Evolutionary conservation across 805 yeast genomes (phyloP).

Genomic region (Sugiyamaella mastotermitis): DNA sequence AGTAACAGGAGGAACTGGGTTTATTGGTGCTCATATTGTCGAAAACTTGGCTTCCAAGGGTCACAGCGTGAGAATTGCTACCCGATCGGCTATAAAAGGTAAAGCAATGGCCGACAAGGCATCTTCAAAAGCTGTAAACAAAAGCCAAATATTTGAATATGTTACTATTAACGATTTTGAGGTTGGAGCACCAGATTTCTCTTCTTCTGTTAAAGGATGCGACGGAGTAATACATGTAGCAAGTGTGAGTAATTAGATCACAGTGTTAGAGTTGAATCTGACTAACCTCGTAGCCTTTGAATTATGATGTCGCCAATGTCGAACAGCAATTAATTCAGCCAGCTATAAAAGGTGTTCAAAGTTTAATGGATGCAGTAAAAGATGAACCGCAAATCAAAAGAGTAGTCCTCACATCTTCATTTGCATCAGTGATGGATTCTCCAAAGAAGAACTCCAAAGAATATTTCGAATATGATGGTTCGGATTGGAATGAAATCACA

Average conservation of each 20-base stretch:
- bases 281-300: constrained; percentile 34
- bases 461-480: constrained; percentile 30
- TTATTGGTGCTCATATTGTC: constrained; percentile 43
- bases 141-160: too few relatives aligned
- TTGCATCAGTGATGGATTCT: constrained; percentile 42
- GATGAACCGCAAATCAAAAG: constrained; percentile 37
- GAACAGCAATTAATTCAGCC: constrained; percentile 41
- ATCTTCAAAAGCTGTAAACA: too few relatives aligned
- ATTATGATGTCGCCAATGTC: constrained; percentile 29
- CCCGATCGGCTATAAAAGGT: constrained; percentile 39
- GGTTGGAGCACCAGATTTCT: constrained; percentile 34
- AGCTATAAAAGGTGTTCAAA: constrained; percentile 43
- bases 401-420: constrained; percentile 48
- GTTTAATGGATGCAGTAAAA: constrained; percentile 37
- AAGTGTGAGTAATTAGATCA: constrained; percentile 4
- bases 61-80: constrained; percentile 41
- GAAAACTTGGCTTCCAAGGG: constrained; percentile 35
- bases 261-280: too few relatives aligned
- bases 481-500: constrained; percentile 34
- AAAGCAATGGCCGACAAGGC: constrained; percentile 20
- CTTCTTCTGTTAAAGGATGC: constrained; percentile 31
- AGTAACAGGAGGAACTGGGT: constrained; percentile 48
- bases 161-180: constrained; percentile 27
- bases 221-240: constrained; percentile 34
- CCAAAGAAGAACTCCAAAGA: constrained; percentile 29